Base-by-base conservation (phyloP, 2,329 filamentous ascomycete genomes). In the Fusarium sp. region DNA sequence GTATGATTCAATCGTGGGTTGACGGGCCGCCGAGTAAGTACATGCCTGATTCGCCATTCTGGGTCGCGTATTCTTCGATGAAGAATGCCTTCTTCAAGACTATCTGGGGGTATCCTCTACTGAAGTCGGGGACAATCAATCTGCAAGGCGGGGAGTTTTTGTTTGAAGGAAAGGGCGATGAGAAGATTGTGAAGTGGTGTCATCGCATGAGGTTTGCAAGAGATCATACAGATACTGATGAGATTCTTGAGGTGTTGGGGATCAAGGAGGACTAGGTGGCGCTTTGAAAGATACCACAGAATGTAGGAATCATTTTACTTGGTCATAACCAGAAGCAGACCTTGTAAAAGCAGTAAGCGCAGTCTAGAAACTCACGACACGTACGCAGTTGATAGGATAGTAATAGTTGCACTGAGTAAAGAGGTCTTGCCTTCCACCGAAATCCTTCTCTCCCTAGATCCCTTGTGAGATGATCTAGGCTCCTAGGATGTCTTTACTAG, bases 81-180 rank as follows among this genome's bases (percentile, higher is more conserved):
- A 54, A 43, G 9, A 49, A 38, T 12, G 51, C 48, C 2, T 26
- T 67, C 17, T 19, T 53, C 36, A 50, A 53, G 26, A 2, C 17
- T 40, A 0, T 11, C 58, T 14, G 36, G 2, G 61, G 61, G 2
- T 54, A 66, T 14, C 65, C 61, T 1, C 3, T 48, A 0, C 44
- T 30, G 12, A 62, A 38, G 3, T 38, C 21, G 24, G 65, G 65
- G 8, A 38, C 47, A 9, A 30, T 62, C 8, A 28, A 54, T 17
- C 49, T 62, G 2, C 65, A 68, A 9, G 65, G 65, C 0, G 65
- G 65, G 3, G 65, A 69, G 26, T 66, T 68, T 14, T 9, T 68
- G 7, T 69, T 68, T 11, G 44, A 55, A 17, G 52, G 61, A 1
- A 34, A 57, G 3, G 61, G 40, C 1, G 44, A 48, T 6, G 28